Evolutionary conservation across 441 rosid genomes (phyloP), one percentile per base, ranked within the genome.

Genomic region (Erysimum cheiri): DNA sequence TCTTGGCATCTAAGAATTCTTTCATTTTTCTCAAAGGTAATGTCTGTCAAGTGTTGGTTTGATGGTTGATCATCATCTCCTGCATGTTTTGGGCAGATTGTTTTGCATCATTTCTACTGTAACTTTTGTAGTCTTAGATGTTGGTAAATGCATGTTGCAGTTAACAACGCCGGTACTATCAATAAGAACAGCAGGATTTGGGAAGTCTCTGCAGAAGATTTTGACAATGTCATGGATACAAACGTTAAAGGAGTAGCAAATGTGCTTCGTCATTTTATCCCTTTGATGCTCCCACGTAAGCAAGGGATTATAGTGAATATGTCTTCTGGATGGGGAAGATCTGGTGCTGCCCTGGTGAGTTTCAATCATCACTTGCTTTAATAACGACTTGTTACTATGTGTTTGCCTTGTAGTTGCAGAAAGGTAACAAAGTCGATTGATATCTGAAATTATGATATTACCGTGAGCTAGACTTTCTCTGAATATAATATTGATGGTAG

Each of bases 321-420:
- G 84, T 94, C 99, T 72, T 92, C 99, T 60, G 99, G 99, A 43
- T 94, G 98, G 98, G 99, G 99, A 74, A 76, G 98, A 80, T 92
- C 98, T 15, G 98, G 94, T 53, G 97, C 99, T 71, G 99, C 98
- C 7, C 84, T 90, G 96, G 98, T 94, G 82, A 80, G 69, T 76
- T 72, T 11, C 8, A 54, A 15, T 46, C 52, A 36, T 36, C 41
- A 56, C 56, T 40, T 61, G 1, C n/a, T 54, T 26, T n/a, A 24
- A 4, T 59, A 39, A 57, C 47, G 6, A 57, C 17, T 67, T 65
- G 4, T 47, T 15, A n/a, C 14, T 3, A 7, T 47, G 2, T 55
- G 26, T 57, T 72, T 65, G 37, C 36, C 48, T 43, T 44, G 3
- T 48, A 70, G 1, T 8, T 19, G 19, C 36, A 60, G 29, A 36